phyloP scores from a whole-genome alignment of 192 early-diverging fungal species.

The Funneliformis mosseae region DNA sequence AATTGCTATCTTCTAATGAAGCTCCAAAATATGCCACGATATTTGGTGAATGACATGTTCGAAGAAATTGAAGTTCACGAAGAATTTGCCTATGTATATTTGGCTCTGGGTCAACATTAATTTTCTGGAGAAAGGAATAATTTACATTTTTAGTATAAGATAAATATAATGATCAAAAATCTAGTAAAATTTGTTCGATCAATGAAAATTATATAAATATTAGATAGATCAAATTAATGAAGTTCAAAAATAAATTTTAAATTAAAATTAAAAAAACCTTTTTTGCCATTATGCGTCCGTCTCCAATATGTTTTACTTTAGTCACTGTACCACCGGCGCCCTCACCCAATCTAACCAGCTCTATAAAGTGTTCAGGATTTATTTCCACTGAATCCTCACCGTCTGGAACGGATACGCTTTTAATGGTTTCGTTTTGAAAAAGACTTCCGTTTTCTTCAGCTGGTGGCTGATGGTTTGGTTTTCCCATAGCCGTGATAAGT shows the following conservation, averaged over 20 bases:
- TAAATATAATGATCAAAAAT: not conserved
- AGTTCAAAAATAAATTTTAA: not conserved
- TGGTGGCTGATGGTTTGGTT: not conserved
- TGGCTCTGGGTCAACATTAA: constrained; percentile 68
- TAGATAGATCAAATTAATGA: not conserved
- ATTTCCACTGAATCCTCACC: constrained; percentile 12
- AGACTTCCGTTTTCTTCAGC: not conserved
- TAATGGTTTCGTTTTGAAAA: not conserved
- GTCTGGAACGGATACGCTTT: not conserved
- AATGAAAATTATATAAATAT: not conserved
- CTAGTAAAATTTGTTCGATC: too few relatives aligned
- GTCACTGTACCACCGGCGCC: constrained; percentile 91
- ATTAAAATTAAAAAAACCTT: constrained; percentile 64
- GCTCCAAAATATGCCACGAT: constrained; percentile 97
- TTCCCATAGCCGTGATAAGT: constrained; percentile 7
- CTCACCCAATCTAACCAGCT: constrained; percentile 73
- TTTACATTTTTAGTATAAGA: not conserved
- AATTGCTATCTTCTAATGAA: constrained; percentile 77
- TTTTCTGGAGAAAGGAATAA: constrained; percentile 41
- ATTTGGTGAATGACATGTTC: constrained; percentile 86
- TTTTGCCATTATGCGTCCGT: constrained; percentile 84
- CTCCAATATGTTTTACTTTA: constrained; percentile 79
- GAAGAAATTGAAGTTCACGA: constrained; percentile 88
- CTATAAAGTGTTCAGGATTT: constrained; percentile 1
- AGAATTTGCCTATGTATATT: constrained; percentile 81